Evolutionary conservation across 169 alveolate genomes (phyloP).

Genomic region (Perkinsus marinus): DNA sequence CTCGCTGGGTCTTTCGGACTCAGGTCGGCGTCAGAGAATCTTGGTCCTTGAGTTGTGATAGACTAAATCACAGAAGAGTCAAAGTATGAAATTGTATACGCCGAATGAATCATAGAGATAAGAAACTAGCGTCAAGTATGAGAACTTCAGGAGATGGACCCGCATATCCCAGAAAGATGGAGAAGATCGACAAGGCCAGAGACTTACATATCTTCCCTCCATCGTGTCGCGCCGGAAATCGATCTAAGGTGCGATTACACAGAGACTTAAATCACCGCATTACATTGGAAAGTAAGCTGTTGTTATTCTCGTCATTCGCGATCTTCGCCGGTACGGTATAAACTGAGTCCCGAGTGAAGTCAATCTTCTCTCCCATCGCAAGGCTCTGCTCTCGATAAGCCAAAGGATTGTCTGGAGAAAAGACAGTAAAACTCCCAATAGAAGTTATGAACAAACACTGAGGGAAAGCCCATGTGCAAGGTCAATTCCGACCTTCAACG

Average conservation of each 20-base stretch:
- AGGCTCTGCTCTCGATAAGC: background rate
- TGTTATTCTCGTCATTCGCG: background rate
- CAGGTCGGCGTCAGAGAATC: background rate
- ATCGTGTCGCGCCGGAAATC: background rate
- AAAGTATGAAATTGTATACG: no score
- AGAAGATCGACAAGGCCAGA: no score
- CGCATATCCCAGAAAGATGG: no score
- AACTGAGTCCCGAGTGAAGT: background rate
- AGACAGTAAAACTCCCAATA: background rate
- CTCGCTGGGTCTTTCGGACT: background rate
- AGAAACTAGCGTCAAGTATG: no score
- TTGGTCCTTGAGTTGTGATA: background rate
- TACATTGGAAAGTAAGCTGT: background rate
- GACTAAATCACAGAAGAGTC: background rate
- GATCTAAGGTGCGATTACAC: background rate
- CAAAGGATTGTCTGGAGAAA: background rate
- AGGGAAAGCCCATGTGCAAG: no score
- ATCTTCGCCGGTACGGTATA: background rate
- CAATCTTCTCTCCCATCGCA: background rate
- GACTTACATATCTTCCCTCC: background rate
- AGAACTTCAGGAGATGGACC: no score
- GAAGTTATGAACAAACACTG: no score
- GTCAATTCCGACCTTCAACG: no score
- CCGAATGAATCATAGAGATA: no score
- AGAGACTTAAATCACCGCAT: background rate